Evolutionary conservation across 2,329 filamentous ascomycete species (phyloP).

Genomic region (Volutella citrinella): DNA sequence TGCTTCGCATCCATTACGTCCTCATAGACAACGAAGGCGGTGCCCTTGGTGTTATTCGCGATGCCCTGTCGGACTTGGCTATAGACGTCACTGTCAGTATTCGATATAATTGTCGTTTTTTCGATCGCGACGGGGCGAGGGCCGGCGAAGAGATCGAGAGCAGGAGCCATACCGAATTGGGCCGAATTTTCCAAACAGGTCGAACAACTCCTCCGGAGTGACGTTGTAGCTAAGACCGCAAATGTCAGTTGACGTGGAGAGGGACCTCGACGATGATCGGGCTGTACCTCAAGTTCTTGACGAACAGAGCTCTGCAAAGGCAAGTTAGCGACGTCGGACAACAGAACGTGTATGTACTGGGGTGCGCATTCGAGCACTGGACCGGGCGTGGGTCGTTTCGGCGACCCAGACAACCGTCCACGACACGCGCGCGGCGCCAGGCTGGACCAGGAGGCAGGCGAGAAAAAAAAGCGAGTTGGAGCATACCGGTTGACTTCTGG

Average conservation of each 20-base stretch:
- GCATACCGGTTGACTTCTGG: conserved; percentile 95
- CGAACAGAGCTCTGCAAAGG: conserved; percentile 85
- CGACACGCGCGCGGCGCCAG: too few species aligned
- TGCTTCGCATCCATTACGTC: conserved; percentile 99
- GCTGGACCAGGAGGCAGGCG: too few species aligned
- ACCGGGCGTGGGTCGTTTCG: conserved; percentile 11
- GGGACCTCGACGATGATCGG: conserved; percentile 10
- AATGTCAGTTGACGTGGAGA: conserved; percentile 43
- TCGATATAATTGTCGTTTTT: conserved; percentile 7
- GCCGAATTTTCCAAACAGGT: conserved; percentile 97
- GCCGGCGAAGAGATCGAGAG: too few species aligned
- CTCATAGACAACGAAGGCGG: conserved; percentile 98
- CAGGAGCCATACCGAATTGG: conserved; percentile 75
- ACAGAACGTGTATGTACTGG: too few species aligned
- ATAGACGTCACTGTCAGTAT: conserved; percentile 24
- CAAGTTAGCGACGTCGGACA: conserved; percentile 29
- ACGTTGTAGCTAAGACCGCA: conserved; percentile 88
- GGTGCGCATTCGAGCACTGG: too few species aligned
- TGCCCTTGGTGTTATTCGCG: conserved; percentile 95
- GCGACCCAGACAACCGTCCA: too few species aligned
- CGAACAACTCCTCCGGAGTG: conserved; percentile 94
- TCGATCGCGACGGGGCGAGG: too few species aligned
- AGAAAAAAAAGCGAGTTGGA: conserved; percentile 13
- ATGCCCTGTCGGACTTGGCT: conserved; percentile 99
- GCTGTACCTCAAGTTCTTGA: conserved; percentile 95